phyloP scores from a whole-genome alignment of 108 stramenopile genomes.

The Schizochytrium sp. region DNA sequence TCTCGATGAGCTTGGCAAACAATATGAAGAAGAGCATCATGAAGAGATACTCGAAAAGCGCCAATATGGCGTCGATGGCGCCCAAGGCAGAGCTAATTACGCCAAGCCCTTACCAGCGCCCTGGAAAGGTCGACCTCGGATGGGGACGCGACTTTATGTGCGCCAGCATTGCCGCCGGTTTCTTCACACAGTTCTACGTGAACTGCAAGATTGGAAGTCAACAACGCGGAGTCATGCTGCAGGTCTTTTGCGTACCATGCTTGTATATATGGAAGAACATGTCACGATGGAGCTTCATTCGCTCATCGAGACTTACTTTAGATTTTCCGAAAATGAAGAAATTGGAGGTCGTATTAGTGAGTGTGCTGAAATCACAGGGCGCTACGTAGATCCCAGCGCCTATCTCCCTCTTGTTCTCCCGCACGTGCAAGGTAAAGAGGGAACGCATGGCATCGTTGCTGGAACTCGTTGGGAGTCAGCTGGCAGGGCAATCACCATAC shows the following conservation, averaged over 20 bases:
- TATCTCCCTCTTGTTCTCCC: slow-evolving; percentile 22
- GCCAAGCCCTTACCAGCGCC: background rate
- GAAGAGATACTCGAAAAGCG: slow-evolving; percentile 65
- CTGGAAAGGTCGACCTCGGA: slow-evolving; percentile 67
- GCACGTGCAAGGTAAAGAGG: background rate
- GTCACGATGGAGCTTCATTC: slow-evolving; percentile 64
- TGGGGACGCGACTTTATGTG: slow-evolving; percentile 75
- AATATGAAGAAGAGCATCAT: slow-evolving; percentile 67
- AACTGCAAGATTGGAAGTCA: slow-evolving; percentile 64
- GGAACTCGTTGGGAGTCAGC: slow-evolving; percentile 1
- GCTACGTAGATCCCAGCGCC: slow-evolving; percentile 33
- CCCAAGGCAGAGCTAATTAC: slow-evolving; percentile 24
- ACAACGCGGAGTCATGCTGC: slow-evolving; percentile 29
- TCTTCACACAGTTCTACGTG: slow-evolving; percentile 71
- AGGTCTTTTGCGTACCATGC: slow-evolving; percentile 33
- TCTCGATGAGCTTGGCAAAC: slow-evolving; percentile 57
- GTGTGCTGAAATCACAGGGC: slow-evolving; percentile 20
- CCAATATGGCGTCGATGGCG: slow-evolving; percentile 66
- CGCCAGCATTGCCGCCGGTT: slow-evolving; percentile 72
- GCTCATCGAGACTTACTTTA: slow-evolving; percentile 36
- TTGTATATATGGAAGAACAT: slow-evolving; percentile 64
- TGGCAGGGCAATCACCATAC: background rate
- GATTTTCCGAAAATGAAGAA: background rate
- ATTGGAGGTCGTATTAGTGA: background rate
- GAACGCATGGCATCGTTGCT: background rate